Conservation (phyloP, 148 eudicot species). For the Amaranthus palmeri region DNA sequence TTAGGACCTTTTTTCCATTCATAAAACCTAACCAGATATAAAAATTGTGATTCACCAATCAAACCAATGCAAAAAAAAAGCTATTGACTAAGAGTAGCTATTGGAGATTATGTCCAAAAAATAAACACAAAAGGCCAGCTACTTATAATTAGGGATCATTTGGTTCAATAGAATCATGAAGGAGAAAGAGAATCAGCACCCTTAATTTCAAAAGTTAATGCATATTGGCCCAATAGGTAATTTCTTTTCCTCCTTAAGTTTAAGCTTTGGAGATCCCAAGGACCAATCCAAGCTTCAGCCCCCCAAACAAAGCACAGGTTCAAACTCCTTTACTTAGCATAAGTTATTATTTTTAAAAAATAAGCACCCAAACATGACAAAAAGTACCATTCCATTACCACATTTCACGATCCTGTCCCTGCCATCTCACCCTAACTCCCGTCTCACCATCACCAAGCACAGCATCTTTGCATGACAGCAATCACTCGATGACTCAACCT, state of each 20-base stretch:
- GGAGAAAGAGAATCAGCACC: neutral
- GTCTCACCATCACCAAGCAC: neutral
- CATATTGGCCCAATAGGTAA: neutral
- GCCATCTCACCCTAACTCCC: neutral
- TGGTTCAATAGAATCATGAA: neutral
- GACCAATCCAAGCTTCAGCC: neutral
- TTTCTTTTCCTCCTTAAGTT: no score
- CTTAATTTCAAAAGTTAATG: neutral
- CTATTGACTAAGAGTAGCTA: neutral
- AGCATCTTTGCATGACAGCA: neutral
- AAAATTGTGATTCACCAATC: neutral
- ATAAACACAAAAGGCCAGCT: neutral
- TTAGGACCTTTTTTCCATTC: slow-evolving; percentile 97
- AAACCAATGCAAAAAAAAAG: neutral
- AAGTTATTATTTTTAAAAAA: neutral
- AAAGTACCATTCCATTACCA: neutral
- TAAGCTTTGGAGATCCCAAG: neutral
- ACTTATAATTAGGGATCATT: neutral
- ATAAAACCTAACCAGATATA: slow-evolving; percentile 53
- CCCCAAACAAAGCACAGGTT: neutral
- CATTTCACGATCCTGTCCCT: neutral
- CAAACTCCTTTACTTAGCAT: no score
- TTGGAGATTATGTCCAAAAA: neutral
- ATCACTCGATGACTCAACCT: neutral
- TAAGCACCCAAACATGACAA: neutral